Evolutionary conservation across 495 filamentous ascomycete species (phyloP).

Genomic region (Penicillium cinerascens): DNA sequence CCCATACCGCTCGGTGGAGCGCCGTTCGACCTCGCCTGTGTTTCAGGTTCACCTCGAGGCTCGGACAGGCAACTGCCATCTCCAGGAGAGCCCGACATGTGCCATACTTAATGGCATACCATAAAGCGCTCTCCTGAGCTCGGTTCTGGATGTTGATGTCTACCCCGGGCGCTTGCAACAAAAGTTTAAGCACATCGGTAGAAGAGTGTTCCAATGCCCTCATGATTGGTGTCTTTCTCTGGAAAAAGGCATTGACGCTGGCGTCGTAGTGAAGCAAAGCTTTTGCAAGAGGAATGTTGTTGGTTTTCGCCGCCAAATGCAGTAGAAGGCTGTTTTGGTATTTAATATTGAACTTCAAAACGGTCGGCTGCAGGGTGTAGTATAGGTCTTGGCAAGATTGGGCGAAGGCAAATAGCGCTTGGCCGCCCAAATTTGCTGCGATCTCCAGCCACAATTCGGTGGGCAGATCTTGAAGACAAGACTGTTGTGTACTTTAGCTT

Average conservation of each 20-base stretch:
- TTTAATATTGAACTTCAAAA: constrained; percentile 7
- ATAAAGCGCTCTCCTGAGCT: constrained; percentile 5
- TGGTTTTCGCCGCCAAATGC: constrained; percentile 5
- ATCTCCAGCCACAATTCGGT: no score
- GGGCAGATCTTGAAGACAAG: no score
- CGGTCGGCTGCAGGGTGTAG: background rate
- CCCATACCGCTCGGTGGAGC: constrained; percentile 7
- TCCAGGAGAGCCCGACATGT: background rate
- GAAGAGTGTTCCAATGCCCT: constrained; percentile 8
- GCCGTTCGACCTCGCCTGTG: constrained; percentile 1
- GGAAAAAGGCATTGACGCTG: constrained; percentile 13
- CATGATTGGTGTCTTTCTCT: constrained; percentile 4
- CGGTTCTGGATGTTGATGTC: constrained; percentile 7
- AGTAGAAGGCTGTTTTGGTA: constrained; percentile 12
- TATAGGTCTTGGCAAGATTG: no score
- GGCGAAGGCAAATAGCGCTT: no score
- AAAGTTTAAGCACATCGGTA: background rate
- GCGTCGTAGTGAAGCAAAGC: constrained; percentile 4
- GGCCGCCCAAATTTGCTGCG: no score
- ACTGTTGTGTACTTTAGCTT: no score
- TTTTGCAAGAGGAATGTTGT: constrained; percentile 4
- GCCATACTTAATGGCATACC: constrained; percentile 8
- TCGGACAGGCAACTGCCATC: background rate
- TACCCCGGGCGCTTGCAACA: constrained; percentile 1
- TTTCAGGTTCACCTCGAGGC: constrained; percentile 1